Evolutionary conservation across 2,329 filamentous ascomycete genomes (phyloP), one percentile per base, ranked within the genome.

Genomic region (Sporothrix sp.): DNA sequence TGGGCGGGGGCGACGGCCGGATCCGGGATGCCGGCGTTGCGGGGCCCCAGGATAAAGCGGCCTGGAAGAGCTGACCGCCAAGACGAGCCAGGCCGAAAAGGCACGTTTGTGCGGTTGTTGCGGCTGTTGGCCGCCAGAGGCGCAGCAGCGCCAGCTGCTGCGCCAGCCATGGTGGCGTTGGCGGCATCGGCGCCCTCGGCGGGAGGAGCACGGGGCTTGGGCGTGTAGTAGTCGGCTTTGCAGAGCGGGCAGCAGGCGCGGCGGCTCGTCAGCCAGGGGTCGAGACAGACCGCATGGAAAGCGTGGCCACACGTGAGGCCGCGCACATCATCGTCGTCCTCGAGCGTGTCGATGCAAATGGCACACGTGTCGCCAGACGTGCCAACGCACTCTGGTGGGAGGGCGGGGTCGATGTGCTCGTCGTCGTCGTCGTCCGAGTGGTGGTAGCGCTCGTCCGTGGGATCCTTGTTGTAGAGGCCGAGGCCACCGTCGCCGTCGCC

Each of bases 141-240:
- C 53, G 54, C 63, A 51, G 60, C 55, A 5, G 59, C 57, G 48
- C 59, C 62, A 11, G 64, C 63, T 11, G 62, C 55, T 32, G 67
- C 68, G 6, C 11, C 36, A 11, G 18, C 42, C 16, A 39, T 35
- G 20, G 21, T 43, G 9, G 8, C 7, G n/a, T n/a, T n/a, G 4
- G 27, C 35, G 16, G 13, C 50, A 18, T 25, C 45, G 21, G 68
- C 64, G 32, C 60, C 62, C 30, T 72, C 71, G 13, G 69, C 66
- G 10, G 70, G 66, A 9, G 66, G 63, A 3, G 85, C 74, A 14
- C 88, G 85, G 46, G 89, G 87, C 68, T 97, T 97, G 0, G 93
- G 91, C 3, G 88, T 84, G 66, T 95, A 97, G 66, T 97, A 98
- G 63, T 98, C 93, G 36, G 91, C 87, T 70, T 98, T 98, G 74